Percentiles rank a stretch among this genome's conserved stretches.
phyloP scores from a whole-genome alignment of 495 filamentous ascomycete genomes.

The Aspergillus sclerotiicarbonarius region DNA sequence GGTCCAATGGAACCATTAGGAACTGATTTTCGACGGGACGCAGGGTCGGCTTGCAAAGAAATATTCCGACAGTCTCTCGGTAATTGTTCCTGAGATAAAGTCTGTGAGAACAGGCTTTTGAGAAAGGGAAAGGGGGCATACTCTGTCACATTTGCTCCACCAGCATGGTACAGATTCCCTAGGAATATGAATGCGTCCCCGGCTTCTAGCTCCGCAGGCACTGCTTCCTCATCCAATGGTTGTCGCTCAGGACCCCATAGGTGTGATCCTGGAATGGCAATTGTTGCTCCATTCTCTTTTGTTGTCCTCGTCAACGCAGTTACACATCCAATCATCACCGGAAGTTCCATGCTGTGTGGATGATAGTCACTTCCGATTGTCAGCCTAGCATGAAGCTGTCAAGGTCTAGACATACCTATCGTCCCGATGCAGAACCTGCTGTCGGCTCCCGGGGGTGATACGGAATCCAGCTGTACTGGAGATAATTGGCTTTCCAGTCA shows the following conservation, averaged over 20 bases:
- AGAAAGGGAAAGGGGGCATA: no score
- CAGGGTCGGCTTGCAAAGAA: conserved; percentile 32
- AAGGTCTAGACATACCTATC: conserved; percentile 28
- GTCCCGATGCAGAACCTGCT: conserved; percentile 37
- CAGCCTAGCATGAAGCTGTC: neutral
- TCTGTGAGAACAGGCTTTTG: no score
- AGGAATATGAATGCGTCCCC: conserved; percentile 36
- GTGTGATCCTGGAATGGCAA: conserved; percentile 44
- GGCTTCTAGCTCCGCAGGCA: conserved; percentile 26
- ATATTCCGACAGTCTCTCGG: conserved; percentile 29
- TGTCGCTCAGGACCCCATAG: conserved; percentile 29
- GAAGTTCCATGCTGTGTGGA: conserved; percentile 11
- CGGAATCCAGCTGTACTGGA: conserved; percentile 30
- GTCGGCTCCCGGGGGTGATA: conserved; percentile 28
- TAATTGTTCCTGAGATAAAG: conserved; percentile 14
- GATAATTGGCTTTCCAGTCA: conserved; percentile 27
- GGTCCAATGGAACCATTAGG: conserved; percentile 33
- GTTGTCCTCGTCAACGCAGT: conserved; percentile 30
- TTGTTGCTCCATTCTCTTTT: conserved; percentile 44
- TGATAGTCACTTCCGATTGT: conserved; percentile 16
- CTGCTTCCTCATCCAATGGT: conserved; percentile 25
- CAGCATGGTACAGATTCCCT: conserved; percentile 31
- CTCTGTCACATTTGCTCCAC: conserved; percentile 30
- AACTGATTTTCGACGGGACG: conserved; percentile 39
- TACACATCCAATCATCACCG: conserved; percentile 23